These are phyloP conservation scores for Trypanosoma cruzi DNA, from an alignment of 208 protist species.

Conservation along the genomic window DNA sequence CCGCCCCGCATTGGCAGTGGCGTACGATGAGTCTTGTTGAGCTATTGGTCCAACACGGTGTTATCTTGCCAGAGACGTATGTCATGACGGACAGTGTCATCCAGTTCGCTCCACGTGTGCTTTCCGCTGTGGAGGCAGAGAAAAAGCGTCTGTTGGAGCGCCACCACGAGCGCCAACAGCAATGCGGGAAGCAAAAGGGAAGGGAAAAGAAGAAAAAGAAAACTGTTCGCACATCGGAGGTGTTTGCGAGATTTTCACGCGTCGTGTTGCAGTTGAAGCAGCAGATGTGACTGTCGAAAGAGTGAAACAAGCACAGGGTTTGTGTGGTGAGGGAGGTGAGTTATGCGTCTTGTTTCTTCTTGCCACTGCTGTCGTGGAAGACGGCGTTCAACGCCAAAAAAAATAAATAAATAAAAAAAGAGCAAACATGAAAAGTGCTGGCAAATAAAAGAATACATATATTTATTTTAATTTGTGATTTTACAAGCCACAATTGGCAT, in stretches of 20 bases:
- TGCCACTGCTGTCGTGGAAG: too few species aligned
- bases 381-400: too few species aligned
- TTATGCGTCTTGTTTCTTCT: too few species aligned
- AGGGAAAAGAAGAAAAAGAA: neutral
- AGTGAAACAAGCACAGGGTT: neutral
- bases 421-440: too few species aligned
- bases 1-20: constrained; percentile 14
- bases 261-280: constrained; percentile 26
- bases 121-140: constrained; percentile 36
- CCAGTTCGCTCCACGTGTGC: constrained; percentile 39
- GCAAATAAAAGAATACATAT: too few species aligned
- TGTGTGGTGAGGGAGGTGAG: too few species aligned
- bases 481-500: too few species aligned
- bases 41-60: constrained; percentile 12
- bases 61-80: constrained; percentile 21
- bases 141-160: constrained; percentile 21
- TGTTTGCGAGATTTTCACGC: constrained; percentile 42
- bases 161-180: neutral
- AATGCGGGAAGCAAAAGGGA: neutral
- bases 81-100: constrained; percentile 46
- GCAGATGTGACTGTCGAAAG: constrained; percentile 4
- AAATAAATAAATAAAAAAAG: too few species aligned
- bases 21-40: constrained; percentile 29
- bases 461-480: too few species aligned
- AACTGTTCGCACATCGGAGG: constrained; percentile 25